Evolutionary conservation across 768 basidiomycete species (phyloP).

Genomic region (Cyclocybe aegerita): DNA sequence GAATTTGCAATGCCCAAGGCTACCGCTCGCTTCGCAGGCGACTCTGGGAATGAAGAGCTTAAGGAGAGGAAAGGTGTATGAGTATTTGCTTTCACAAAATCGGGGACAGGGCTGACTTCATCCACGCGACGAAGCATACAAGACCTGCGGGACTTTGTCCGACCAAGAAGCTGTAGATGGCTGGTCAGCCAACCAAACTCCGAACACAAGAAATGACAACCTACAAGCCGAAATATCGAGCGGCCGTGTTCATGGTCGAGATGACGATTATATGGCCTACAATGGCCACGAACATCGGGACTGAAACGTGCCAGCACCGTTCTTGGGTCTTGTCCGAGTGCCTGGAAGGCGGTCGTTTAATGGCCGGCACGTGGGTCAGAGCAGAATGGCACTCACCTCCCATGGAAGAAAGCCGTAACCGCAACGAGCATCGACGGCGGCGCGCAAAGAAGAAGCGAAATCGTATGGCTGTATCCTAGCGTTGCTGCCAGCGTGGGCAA

Average conservation of each 20-base stretch:
- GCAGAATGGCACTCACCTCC: slow-evolving; percentile 30
- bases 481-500: slow-evolving; percentile 74
- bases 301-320: slow-evolving; percentile 65
- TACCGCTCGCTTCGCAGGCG: slow-evolving; percentile 80
- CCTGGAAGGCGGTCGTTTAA: slow-evolving; percentile 27
- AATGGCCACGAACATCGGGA: slow-evolving; percentile 58
- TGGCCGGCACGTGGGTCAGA: too few species aligned
- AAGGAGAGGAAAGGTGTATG: neutral
- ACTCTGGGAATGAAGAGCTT: slow-evolving; percentile 39
- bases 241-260: slow-evolving; percentile 60
- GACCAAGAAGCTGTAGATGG: slow-evolving; percentile 58
- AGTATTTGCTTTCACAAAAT: neutral
- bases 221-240: slow-evolving; percentile 68
- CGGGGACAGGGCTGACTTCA: slow-evolving; percentile 11
- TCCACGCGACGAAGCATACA: slow-evolving; percentile 54
- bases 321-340: slow-evolving; percentile 76
- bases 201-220: neutral
- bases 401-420: slow-evolving; percentile 49
- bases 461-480: slow-evolving; percentile 59
- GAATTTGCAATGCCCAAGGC: slow-evolving; percentile 76
- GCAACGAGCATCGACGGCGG: slow-evolving; percentile 72
- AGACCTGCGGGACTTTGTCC: slow-evolving; percentile 68
- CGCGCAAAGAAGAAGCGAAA: slow-evolving; percentile 70
- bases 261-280: slow-evolving; percentile 71
- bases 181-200: neutral